phyloP scores from a whole-genome alignment of 306 rosid species.

The Argentina anserina region DNA sequence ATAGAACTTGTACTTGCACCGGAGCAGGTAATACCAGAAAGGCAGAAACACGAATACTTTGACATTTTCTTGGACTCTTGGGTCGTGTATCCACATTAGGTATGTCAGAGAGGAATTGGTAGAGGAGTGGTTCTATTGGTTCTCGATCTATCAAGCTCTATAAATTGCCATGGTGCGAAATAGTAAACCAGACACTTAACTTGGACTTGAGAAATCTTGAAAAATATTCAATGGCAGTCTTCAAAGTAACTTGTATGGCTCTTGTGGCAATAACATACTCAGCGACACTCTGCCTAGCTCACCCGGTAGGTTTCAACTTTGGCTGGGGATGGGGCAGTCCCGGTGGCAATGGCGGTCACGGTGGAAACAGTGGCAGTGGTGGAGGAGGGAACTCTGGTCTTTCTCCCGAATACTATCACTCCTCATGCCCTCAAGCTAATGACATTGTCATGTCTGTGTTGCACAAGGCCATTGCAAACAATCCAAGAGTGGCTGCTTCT shows the following conservation, averaged over 20 bases:
- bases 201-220: not conserved
- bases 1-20: constrained; percentile 15
- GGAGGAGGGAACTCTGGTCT: constrained; percentile 46
- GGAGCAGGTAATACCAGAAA: constrained; percentile 43
- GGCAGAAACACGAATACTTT: constrained; percentile 6
- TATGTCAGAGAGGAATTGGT: constrained; percentile 42
- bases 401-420: constrained; percentile 60
- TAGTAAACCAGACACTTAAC: constrained; percentile 19
- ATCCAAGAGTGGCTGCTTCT: constrained; percentile 71
- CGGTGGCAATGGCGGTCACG: constrained; percentile 13
- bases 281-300: constrained; percentile 32
- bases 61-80: constrained; percentile 40
- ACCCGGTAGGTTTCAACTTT: constrained; percentile 50
- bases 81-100: constrained; percentile 28
- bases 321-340: constrained; percentile 42
- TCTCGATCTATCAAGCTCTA: constrained; percentile 17
- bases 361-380: constrained; percentile 26
- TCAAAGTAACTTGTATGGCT: constrained; percentile 18
- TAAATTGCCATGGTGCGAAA: constrained; percentile 2
- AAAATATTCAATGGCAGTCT: constrained; percentile 31
- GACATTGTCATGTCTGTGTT: constrained; percentile 79
- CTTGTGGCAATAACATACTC: constrained; percentile 23
- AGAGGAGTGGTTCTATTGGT: constrained; percentile 39
- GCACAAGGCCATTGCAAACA: constrained; percentile 52
- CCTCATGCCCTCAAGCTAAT: constrained; percentile 74